Conservation (phyloP, 805 yeast species). For the Naumovozyma castellii region DNA sequence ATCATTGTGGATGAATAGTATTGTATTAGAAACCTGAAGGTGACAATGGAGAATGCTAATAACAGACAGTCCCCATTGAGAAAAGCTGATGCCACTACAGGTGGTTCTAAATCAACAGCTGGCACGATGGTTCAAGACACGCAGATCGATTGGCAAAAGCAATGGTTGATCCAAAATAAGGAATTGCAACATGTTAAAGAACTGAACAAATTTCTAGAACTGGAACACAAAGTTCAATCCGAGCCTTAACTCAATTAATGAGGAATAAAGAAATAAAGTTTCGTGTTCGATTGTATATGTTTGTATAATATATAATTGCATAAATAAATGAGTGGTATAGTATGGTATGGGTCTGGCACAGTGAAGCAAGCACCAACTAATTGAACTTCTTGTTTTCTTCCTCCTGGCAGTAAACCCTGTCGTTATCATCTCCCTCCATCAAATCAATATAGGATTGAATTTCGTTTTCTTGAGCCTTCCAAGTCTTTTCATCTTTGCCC, state of each 20-base stretch:
- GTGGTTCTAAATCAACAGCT: no score
- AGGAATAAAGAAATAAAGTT: not conserved
- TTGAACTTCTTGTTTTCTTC: constrained; percentile 11
- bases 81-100: no score
- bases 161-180: constrained; percentile 11
- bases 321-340: no score
- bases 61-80: no score
- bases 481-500: constrained; percentile 46
- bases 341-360: no score
- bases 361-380: no score
- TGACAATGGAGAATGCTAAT: no score
- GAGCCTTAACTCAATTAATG: no score
- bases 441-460: constrained; percentile 71
- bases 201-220: constrained; percentile 18
- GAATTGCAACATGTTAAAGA: constrained; percentile 15
- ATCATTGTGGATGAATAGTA: no score
- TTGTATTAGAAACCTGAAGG: no score
- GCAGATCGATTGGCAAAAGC: constrained; percentile 14
- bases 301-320: constrained; percentile 1
- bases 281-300: not conserved
- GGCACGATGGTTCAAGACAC: no score
- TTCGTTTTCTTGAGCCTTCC: constrained; percentile 60
- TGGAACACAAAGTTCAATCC: constrained; percentile 8
- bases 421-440: constrained; percentile 71
- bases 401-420: constrained; percentile 54